phyloP scores from a whole-genome alignment of 2,329 filamentous ascomycete genomes.

The Talaromyces sp. region DNA sequence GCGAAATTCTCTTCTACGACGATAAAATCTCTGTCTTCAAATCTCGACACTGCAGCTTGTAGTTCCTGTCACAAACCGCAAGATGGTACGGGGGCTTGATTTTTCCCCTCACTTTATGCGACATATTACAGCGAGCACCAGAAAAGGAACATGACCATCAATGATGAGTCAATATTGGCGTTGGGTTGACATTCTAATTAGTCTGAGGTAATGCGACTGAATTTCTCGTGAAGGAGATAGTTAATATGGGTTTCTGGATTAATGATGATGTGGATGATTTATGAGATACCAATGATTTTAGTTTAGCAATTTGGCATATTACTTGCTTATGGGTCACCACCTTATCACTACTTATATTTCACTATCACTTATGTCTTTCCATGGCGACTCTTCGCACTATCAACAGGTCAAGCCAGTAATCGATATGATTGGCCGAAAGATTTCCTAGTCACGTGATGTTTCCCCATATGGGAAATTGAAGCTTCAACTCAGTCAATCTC shows the following conservation, averaged over 20 bases:
- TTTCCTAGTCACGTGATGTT: neutral
- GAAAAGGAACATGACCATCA: neutral
- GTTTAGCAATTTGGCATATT: neutral
- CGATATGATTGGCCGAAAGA: slow-evolving; percentile 7
- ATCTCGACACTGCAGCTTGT: slow-evolving; percentile 60
- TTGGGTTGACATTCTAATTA: neutral
- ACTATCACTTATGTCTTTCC: neutral
- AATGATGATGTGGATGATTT: neutral
- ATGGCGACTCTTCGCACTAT: neutral
- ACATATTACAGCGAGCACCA: slow-evolving; percentile 3
- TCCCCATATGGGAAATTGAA: neutral
- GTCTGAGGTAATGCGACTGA: neutral
- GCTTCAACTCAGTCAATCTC: neutral
- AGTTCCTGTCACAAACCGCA: slow-evolving; percentile 17
- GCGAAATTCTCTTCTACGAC: slow-evolving; percentile 81
- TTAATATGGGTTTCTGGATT: neutral
- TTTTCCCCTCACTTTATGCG: neutral
- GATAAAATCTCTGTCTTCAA: slow-evolving; percentile 80
- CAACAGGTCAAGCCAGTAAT: neutral
- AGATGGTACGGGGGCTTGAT: neutral
- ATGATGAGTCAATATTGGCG: neutral
- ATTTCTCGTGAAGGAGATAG: neutral
- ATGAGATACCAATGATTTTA: slow-evolving; percentile 18
- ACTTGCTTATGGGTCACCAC: neutral
- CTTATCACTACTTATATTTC: neutral